Conservation (phyloP, 2,329 filamentous ascomycete genomes). For the Dothistroma pini region DNA sequence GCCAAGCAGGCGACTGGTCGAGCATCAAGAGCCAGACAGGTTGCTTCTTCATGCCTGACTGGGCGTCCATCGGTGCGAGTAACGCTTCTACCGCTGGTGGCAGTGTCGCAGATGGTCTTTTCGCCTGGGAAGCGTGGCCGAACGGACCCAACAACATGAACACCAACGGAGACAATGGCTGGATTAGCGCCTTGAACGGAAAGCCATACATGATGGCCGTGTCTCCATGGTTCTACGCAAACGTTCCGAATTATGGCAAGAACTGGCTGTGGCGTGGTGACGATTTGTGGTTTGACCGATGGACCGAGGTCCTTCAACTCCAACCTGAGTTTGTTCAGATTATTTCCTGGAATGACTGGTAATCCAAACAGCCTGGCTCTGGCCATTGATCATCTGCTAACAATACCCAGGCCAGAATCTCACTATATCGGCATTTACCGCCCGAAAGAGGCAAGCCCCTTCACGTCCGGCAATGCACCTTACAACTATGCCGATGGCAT, state of each 20-base stretch:
- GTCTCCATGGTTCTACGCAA: conserved; percentile 55
- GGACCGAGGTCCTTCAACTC: conserved; percentile 52
- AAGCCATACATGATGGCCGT: conserved; percentile 51
- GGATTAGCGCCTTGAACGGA: conserved; percentile 32
- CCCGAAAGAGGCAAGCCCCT: conserved; percentile 10
- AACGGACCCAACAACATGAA: conserved; percentile 50
- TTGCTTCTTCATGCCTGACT: conserved; percentile 48
- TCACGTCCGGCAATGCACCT: conserved; percentile 38
- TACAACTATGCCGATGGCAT: conserved; percentile 48
- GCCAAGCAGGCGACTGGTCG: conserved; percentile 43
- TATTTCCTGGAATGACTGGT: conserved; percentile 59
- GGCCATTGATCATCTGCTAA: neutral
- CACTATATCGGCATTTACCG: conserved; percentile 48
- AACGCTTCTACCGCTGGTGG: conserved; percentile 9
- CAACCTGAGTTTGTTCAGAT: conserved; percentile 53
- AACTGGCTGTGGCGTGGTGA: conserved; percentile 64
- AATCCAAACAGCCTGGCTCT: conserved; percentile 19
- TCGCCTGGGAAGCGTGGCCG: conserved; percentile 51
- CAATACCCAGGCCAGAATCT: conserved; percentile 40
- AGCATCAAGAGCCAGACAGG: conserved; percentile 40
- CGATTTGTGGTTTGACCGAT: conserved; percentile 58
- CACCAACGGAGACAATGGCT: conserved; percentile 41
- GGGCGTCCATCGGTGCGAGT: conserved; percentile 41
- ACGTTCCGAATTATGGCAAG: conserved; percentile 54
- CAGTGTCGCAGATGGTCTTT: conserved; percentile 41